Conservation (phyloP, 148 eudicot species). For the Euryodendron excelsum region DNA sequence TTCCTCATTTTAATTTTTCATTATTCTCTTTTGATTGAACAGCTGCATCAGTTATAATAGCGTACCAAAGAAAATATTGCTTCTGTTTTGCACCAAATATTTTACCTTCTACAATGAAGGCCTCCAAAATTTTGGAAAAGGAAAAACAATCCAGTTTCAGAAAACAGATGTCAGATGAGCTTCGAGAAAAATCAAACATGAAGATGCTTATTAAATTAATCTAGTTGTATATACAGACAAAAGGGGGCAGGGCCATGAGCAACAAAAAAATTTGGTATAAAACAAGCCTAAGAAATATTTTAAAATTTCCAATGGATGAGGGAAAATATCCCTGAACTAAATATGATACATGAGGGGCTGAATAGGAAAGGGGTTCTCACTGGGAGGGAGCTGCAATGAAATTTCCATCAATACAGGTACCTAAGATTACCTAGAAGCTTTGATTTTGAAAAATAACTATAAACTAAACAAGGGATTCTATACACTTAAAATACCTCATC, state of each 20-base stretch:
- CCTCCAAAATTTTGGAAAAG: too few species aligned
- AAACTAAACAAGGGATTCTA: constrained; percentile 28
- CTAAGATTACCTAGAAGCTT: constrained; percentile 17
- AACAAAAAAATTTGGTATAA: constrained; percentile 9
- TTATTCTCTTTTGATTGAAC: too few species aligned
- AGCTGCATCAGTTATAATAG: too few species aligned
- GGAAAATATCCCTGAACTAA: constrained; percentile 14
- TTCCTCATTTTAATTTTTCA: too few species aligned
- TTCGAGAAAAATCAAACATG: background rate
- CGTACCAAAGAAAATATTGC: too few species aligned
- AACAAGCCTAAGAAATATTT: background rate
- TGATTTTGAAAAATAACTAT: constrained; percentile 8
- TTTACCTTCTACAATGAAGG: too few species aligned
- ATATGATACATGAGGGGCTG: constrained; percentile 31
- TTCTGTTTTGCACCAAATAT: too few species aligned
- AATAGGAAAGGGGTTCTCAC: background rate
- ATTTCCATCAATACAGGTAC: constrained; percentile 24
- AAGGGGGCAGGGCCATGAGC: background rate
- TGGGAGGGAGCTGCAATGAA: constrained; percentile 8
- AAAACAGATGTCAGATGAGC: background rate
- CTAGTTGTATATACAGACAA: constrained; percentile 19
- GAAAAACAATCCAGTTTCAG: background rate
- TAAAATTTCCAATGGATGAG: background rate
- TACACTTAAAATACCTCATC: constrained; percentile 41
- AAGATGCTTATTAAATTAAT: constrained; percentile 18